Conservation (phyloP, 1,284 basidiomycete species). For the Puccinia coronata region DNA sequence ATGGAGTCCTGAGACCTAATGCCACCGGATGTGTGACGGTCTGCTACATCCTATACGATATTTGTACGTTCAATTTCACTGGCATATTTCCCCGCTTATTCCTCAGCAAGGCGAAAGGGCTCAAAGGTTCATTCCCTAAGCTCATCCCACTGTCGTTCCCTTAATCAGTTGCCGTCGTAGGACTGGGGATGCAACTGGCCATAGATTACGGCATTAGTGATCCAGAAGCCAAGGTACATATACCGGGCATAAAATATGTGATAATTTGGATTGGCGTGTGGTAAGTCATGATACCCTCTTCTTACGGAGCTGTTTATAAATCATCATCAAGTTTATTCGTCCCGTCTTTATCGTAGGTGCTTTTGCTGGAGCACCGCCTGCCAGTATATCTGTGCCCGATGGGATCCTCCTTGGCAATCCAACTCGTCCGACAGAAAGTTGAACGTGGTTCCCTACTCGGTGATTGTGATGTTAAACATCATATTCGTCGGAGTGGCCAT, state of each 20-base stretch:
- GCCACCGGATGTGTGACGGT: slow-evolving; percentile 46
- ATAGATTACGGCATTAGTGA: slow-evolving; percentile 46
- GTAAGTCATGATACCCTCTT: not conserved
- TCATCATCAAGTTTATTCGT: not conserved
- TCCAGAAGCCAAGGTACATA: slow-evolving; percentile 45
- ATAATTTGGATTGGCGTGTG: slow-evolving; percentile 48
- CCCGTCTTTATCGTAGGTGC: slow-evolving; percentile 1
- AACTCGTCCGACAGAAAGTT: slow-evolving; percentile 41
- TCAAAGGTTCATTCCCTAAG: not conserved
- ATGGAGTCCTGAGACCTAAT: slow-evolving; percentile 41
- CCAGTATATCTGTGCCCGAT: slow-evolving; percentile 49
- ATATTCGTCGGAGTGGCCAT: slow-evolving; percentile 43
- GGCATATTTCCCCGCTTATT: not conserved
- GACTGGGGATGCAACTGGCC: slow-evolving; percentile 49
- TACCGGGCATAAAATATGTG: slow-evolving; percentile 48
- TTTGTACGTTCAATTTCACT: slow-evolving; percentile 16
- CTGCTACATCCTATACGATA: slow-evolving; percentile 46
- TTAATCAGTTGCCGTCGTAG: slow-evolving; percentile 27
- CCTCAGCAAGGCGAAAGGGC: not conserved
- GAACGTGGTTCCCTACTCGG: slow-evolving; percentile 41
- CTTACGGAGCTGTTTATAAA: not conserved
- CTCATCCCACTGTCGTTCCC: not conserved
- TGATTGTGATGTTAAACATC: slow-evolving; percentile 42
- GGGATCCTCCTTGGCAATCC: slow-evolving; percentile 49
- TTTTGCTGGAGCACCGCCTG: slow-evolving; percentile 49